A percentile compares a stretch with the other conserved stretches of the same genome.
Evolutionary conservation across 768 basidiomycete genomes (phyloP).

Genomic region (Trametes sanguinea): DNA sequence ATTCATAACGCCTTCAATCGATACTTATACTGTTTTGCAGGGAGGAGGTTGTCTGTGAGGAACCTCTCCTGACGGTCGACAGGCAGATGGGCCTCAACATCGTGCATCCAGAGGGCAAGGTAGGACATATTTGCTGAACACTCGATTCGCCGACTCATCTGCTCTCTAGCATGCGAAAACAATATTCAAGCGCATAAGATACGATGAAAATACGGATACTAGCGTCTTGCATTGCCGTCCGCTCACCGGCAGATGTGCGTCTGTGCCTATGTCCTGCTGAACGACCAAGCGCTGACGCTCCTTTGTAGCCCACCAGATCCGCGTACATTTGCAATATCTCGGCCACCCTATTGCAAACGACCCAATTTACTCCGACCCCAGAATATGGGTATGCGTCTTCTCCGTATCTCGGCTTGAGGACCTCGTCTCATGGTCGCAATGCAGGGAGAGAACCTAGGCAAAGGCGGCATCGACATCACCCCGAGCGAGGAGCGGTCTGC

Average conservation of each 20-base stretch:
- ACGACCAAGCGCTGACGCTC: not conserved
- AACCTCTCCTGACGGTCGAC: constrained; percentile 89
- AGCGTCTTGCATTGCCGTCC: constrained; percentile 90
- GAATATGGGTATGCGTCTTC: constrained; percentile 64
- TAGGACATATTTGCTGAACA: constrained; percentile 32
- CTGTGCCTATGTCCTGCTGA: constrained; percentile 9
- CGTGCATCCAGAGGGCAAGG: constrained; percentile 94
- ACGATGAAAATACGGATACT: constrained; percentile 77
- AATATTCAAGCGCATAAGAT: constrained; percentile 78
- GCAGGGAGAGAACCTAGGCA: constrained; percentile 73
- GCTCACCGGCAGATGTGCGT: constrained; percentile 90
- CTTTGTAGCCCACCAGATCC: constrained; percentile 86
- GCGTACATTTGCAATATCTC: constrained; percentile 94
- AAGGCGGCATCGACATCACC: constrained; percentile 76
- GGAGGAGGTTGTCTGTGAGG: constrained; percentile 78
- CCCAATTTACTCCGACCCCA: constrained; percentile 82
- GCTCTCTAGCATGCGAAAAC: constrained; percentile 76
- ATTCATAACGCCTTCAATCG: too few relatives aligned
- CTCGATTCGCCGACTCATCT: not conserved
- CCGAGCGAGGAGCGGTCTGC: constrained; percentile 68
- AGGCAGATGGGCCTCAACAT: constrained; percentile 97
- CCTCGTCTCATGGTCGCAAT: not conserved
- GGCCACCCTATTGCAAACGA: constrained; percentile 96
- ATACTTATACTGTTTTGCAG: too few relatives aligned
- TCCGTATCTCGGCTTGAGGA: not conserved